Conservation (phyloP, 345 rosid species). For the Iberis pinnata region DNA sequence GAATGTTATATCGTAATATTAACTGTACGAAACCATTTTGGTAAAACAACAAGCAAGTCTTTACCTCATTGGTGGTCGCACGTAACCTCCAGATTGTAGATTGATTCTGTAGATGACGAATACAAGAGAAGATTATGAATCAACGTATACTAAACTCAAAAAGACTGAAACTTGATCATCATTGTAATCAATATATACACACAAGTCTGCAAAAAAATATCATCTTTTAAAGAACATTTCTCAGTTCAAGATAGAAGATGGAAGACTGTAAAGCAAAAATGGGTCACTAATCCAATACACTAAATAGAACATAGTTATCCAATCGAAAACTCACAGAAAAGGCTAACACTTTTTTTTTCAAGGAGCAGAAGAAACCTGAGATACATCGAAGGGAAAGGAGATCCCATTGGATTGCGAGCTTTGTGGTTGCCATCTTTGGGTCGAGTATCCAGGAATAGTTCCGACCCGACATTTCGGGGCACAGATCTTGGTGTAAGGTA, state of each 20-base stretch:
- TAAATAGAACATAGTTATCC: neutral
- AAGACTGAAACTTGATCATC: conserved; percentile 9
- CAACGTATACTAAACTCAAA: conserved; percentile 1
- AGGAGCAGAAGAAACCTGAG: conserved; percentile 36
- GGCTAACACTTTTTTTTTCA: conserved; percentile 1
- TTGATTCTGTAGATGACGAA: conserved; percentile 35
- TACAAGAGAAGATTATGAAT: conserved; percentile 6
- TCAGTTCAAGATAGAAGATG: neutral
- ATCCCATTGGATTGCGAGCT: conserved; percentile 23
- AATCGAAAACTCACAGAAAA: conserved; percentile 8
- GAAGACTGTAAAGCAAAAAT: too few relatives aligned
- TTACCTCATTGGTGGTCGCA: conserved; percentile 60
- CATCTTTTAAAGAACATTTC: too few relatives aligned
- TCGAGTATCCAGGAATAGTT: conserved; percentile 31
- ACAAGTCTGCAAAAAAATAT: too few relatives aligned
- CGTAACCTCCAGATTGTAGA: conserved; percentile 34
- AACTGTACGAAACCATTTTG: neutral
- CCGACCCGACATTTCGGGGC: conserved; percentile 33
- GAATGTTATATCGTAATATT: neutral
- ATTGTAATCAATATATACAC: neutral
- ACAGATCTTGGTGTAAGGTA: conserved; percentile 61
- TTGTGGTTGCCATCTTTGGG: conserved; percentile 16
- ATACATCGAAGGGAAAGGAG: conserved; percentile 34
- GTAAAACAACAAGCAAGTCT: neutral
- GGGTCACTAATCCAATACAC: neutral